A percentile compares a stretch with the other conserved stretches of the same genome.
These are phyloP conservation scores for Entrophospora sp. DNA, from an alignment of 192 early-diverging fungal species.

Conservation along the genomic window DNA sequence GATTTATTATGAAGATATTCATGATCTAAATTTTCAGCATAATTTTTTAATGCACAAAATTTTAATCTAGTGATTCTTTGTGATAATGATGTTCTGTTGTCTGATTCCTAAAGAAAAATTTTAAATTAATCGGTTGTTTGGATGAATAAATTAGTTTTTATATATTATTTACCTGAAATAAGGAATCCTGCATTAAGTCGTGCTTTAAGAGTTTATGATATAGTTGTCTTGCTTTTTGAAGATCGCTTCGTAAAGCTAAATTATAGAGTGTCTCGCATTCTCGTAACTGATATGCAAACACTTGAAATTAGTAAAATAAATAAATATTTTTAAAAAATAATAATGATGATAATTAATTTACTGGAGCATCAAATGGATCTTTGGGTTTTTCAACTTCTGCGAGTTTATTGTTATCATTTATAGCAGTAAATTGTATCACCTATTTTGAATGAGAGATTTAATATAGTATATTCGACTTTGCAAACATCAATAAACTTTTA, in stretches of 20 bases:
- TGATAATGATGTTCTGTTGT: background rate
- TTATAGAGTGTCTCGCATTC: constrained; percentile 7
- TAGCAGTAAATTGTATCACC: constrained; percentile 3
- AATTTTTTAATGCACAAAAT: constrained; percentile 1
- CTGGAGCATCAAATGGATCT: constrained; percentile 1
- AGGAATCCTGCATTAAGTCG: background rate
- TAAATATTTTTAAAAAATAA: background rate
- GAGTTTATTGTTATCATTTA: background rate
- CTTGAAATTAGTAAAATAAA: background rate
- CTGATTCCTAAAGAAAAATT: background rate
- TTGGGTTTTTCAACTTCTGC: background rate
- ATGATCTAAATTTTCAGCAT: background rate
- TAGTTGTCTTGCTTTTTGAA: background rate
- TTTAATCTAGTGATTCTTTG: constrained; percentile 5
- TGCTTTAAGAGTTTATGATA: background rate
- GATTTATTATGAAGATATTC: background rate
- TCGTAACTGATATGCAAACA: background rate
- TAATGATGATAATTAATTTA: background rate
- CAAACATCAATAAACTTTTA: too few species aligned
- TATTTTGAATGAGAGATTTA: too few species aligned
- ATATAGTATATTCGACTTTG: too few species aligned
- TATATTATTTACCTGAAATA: background rate
- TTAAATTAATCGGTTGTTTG: background rate
- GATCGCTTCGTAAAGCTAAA: constrained; percentile 1
- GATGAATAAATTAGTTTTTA: background rate